Base-by-base conservation (phyloP, 1,284 basidiomycete genomes). In the Sphaerobolus stellatus region DNA sequence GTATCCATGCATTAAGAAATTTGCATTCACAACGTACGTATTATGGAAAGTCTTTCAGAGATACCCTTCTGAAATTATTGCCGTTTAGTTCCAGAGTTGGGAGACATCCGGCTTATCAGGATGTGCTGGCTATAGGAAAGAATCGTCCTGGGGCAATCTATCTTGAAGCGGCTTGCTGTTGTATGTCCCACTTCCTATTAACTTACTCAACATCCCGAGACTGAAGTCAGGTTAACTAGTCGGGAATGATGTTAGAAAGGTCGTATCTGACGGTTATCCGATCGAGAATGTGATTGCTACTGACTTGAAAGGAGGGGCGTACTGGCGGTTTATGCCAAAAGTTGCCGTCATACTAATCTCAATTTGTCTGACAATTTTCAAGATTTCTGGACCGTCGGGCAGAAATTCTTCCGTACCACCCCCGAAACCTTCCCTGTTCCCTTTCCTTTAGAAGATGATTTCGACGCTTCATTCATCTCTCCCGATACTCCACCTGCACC, bases 371-470 rank as follows among this genome's bases (percentile, higher is more conserved):
- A 13, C 27, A 24, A 28, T 18, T 8, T 43, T 22, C n/a, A 64
- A 70, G 62, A 68, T n/a, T 59, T 71, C 28, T 34, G 43, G 36
- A 30, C 20, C 8, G 30, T 58, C 13, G 71, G 70, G 2, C 68
- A 74, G 30, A 61, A 64, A 46, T 67, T 74, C 14, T 75, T 69
- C 54, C 60, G 61, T 36, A 59, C 67, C 25, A 63, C 54, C 5
- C 59, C 61, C 3, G 34, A 66, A 30, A 63, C 67, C 9, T 71
- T 69, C 54, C 67, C 70, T 5, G 68, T 64, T 5, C 59, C 61
- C 7, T 75, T 75, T 48, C 41, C 73, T 4, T 52, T 61, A n/a
- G 72, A 68, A 11, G 62, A 73, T 41, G 57, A 63, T 5, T 61
- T 73, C 20, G 63, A 71, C 50, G 58, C 62, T n/a, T 27, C 53